phyloP scores from a whole-genome alignment of 345 rosid species.

The Raphanus sativus region DNA sequence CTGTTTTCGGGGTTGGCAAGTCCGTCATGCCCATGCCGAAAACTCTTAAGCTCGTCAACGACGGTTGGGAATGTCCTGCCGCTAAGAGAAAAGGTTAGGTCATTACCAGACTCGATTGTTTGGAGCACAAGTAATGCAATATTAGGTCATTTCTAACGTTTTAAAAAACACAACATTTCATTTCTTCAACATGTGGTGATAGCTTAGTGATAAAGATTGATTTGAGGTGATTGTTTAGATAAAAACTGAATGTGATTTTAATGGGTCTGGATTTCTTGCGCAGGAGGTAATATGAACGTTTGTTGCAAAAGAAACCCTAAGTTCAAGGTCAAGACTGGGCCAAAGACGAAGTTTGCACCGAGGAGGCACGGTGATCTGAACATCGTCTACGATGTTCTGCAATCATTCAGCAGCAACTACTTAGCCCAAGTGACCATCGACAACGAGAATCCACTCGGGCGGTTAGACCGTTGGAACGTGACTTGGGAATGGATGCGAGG shows the following conservation, averaged over 20 bases:
- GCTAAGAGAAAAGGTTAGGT: slow-evolving; percentile 48
- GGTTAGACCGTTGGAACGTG: slow-evolving; percentile 88
- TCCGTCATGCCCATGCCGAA: slow-evolving; percentile 70
- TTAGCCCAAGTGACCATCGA: slow-evolving; percentile 87
- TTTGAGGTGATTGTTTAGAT: not conserved
- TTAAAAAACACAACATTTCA: no score
- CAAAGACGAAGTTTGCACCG: slow-evolving; percentile 48
- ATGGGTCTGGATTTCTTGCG: not conserved
- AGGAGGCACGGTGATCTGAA: slow-evolving; percentile 66
- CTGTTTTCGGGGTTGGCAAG: slow-evolving; percentile 65
- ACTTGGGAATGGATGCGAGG: slow-evolving; percentile 95
- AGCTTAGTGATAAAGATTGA: no score
- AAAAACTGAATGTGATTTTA: not conserved
- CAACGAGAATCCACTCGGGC: slow-evolving; percentile 66
- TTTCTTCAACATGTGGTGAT: no score
- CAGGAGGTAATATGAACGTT: slow-evolving; percentile 62
- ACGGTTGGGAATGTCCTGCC: slow-evolving; percentile 68
- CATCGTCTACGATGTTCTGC: slow-evolving; percentile 64
- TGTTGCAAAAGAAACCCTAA: slow-evolving; percentile 84
- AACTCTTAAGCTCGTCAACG: slow-evolving; percentile 57
- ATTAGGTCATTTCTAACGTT: not conserved
- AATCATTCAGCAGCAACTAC: slow-evolving; percentile 68
- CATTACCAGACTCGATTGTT: slow-evolving; percentile 2
- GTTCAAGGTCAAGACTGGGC: slow-evolving; percentile 42
- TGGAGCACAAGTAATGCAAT: not conserved